These are phyloP conservation scores for Cyclocybe aegerita DNA, from an alignment of 768 basidiomycete genomes.

Conservation along the genomic window DNA sequence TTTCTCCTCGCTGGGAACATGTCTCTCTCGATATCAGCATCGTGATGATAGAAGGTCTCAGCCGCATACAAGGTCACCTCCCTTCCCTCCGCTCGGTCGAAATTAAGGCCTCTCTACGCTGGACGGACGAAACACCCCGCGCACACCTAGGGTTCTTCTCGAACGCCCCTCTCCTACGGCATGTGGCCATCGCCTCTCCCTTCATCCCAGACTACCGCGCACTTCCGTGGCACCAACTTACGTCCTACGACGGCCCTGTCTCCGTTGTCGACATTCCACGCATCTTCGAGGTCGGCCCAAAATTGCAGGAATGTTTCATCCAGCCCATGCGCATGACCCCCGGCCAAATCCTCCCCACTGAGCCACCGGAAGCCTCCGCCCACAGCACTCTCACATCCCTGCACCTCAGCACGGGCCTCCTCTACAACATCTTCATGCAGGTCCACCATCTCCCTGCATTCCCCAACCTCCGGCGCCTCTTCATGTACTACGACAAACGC, in stretches of 20 bases:
- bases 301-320: constrained; percentile 5
- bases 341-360: too few species aligned
- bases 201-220: not conserved
- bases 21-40: not conserved
- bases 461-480: constrained; percentile 4
- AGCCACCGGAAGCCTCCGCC: too few species aligned
- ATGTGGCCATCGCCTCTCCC: not conserved
- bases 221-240: constrained; percentile 5
- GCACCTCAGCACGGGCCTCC: constrained; percentile 4
- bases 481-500: constrained; percentile 7
- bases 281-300: constrained; percentile 2
- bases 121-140: not conserved
- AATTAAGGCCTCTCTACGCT: not conserved
- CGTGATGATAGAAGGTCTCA: not conserved
- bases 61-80: not conserved
- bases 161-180: not conserved
- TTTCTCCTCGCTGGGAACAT: constrained; percentile 2
- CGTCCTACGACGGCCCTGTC: constrained; percentile 1
- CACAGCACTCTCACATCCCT: constrained; percentile 1
- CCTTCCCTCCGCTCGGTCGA: constrained; percentile 1
- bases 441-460: constrained; percentile 5
- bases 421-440: constrained; percentile 1
- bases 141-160: not conserved
- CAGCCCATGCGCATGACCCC: not conserved
- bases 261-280: not conserved